Conservation (phyloP, 345 rosid genomes). For the Acer yangbiense region DNA sequence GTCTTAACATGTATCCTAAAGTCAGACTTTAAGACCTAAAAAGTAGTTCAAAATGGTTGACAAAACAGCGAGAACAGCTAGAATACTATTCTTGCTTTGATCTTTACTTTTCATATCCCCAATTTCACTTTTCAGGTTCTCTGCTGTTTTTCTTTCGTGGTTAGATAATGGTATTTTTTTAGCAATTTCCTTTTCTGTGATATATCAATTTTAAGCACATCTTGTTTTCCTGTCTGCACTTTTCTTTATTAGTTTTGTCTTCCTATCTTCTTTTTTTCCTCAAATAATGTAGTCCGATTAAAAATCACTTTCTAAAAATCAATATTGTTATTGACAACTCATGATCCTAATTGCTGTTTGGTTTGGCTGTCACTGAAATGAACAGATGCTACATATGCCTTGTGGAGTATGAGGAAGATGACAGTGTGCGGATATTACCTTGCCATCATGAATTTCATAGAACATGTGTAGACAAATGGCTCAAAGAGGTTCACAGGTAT, state of each 20-base stretch:
- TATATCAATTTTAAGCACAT: background rate
- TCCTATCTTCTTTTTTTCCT: background rate
- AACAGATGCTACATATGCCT: constrained; percentile 96
- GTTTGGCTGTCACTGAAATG: constrained; percentile 2
- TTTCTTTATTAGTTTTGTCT: background rate
- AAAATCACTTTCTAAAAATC: background rate
- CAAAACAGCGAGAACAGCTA: background rate
- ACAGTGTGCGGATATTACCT: constrained; percentile 78
- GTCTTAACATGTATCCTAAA: background rate
- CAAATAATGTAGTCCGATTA: background rate
- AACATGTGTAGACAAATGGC: constrained; percentile 93
- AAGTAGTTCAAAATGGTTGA: background rate
- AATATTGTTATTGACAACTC: background rate
- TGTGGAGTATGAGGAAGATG: constrained; percentile 94
- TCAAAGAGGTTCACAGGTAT: constrained; percentile 98
- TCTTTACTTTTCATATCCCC: background rate
- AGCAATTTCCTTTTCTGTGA: background rate
- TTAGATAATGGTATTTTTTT: background rate
- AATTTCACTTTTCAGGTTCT: background rate
- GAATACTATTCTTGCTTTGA: background rate
- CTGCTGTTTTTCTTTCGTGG: background rate
- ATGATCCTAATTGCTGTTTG: constrained; percentile 7
- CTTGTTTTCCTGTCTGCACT: background rate
- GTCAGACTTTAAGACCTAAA: background rate
- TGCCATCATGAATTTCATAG: constrained; percentile 90